Evolutionary conservation across 352 stramenopile species (phyloP).

Genomic region (Thalassiosira allenii): DNA sequence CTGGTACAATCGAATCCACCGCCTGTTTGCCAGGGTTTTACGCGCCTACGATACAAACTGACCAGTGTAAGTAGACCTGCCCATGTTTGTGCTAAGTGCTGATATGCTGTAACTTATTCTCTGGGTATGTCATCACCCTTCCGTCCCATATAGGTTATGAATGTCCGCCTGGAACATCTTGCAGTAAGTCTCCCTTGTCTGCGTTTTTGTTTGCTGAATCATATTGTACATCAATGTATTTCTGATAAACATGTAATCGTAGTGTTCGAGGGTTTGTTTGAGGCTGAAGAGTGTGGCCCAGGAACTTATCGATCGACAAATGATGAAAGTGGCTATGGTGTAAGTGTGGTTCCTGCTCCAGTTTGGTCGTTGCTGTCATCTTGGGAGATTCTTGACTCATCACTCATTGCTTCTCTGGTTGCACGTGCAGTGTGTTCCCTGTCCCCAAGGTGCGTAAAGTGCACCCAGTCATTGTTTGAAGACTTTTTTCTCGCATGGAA

Average conservation of each 20-base stretch:
- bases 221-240: too few relatives aligned
- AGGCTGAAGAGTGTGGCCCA: slow-evolving; percentile 90
- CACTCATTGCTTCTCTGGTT: slow-evolving; percentile 3
- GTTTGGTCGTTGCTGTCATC: too few relatives aligned
- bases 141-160: slow-evolving; percentile 36
- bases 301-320: slow-evolving; percentile 91
- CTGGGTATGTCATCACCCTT: too few relatives aligned
- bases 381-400: too few relatives aligned
- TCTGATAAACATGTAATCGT: neutral
- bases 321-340: slow-evolving; percentile 87
- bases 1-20: slow-evolving; percentile 91
- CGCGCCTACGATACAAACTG: slow-evolving; percentile 95
- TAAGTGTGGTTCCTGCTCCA: slow-evolving; percentile 89
- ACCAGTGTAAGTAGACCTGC: slow-evolving; percentile 73
- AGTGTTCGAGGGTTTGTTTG: slow-evolving; percentile 61
- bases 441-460: slow-evolving; percentile 55
- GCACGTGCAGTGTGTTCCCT: slow-evolving; percentile 52
- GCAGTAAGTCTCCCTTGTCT: slow-evolving; percentile 79
- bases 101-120: slow-evolving; percentile 16
- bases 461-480: neutral
- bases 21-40: slow-evolving; percentile 95
- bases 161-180: slow-evolving; percentile 63
- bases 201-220: neutral
- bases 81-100: neutral
- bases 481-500: too few relatives aligned